phyloP scores from a whole-genome alignment of 345 rosid genomes.

The Combretum micranthum region DNA sequence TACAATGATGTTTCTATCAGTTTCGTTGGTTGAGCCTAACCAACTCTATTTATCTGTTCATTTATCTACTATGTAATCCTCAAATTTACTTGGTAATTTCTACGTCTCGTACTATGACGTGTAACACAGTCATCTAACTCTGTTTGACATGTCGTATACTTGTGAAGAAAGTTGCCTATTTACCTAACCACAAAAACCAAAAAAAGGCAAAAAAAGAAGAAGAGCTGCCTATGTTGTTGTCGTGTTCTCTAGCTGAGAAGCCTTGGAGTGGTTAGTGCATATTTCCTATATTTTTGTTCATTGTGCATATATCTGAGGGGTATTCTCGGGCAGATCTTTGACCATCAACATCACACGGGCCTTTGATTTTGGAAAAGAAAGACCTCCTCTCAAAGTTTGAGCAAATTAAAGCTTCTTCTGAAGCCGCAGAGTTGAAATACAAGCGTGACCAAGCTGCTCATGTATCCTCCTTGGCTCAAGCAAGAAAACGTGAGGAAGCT shows the following conservation, averaged over 20 bases:
- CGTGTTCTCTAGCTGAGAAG: background rate
- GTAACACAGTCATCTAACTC: too few species aligned
- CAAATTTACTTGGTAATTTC: too few species aligned
- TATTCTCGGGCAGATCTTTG: slow-evolving; percentile 52
- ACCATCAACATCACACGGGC: slow-evolving; percentile 93
- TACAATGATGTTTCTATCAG: too few species aligned
- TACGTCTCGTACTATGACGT: too few species aligned
- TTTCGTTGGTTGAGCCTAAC: too few species aligned
- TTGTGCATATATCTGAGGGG: slow-evolving; percentile 1
- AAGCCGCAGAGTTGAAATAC: slow-evolving; percentile 49
- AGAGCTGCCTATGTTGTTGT: too few species aligned
- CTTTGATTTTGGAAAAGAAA: slow-evolving; percentile 73
- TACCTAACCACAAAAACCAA: too few species aligned
- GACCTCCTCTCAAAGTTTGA: slow-evolving; percentile 53
- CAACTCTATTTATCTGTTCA: too few species aligned
- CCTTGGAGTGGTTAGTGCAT: background rate
- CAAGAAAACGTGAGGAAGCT: slow-evolving; percentile 69
- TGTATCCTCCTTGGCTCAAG: slow-evolving; percentile 59
- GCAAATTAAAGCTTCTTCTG: slow-evolving; percentile 59
- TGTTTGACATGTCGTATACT: too few species aligned
- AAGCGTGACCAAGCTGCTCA: slow-evolving; percentile 63
- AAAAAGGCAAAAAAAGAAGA: too few species aligned
- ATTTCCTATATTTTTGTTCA: slow-evolving; percentile 5
- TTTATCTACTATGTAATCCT: too few species aligned
- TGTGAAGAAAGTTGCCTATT: too few species aligned